These are phyloP conservation scores for Ophiostoma angusticollis DNA, from an alignment of 2,329 filamentous ascomycete genomes.

Conservation along the genomic window DNA sequence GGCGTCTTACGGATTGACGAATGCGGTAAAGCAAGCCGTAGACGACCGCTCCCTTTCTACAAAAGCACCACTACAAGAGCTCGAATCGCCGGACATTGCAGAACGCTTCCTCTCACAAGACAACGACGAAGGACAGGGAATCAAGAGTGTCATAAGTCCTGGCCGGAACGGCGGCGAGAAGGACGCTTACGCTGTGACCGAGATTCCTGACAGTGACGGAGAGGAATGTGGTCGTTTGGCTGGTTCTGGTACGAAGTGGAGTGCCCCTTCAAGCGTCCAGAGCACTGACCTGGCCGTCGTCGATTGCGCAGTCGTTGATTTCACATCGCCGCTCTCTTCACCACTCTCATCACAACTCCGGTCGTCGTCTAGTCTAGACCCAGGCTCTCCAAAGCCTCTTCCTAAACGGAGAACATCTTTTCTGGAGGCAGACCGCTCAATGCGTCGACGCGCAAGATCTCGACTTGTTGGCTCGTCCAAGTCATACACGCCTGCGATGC, in stretches of 20 bases:
- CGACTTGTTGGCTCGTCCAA: too few relatives aligned
- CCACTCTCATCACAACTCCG: neutral
- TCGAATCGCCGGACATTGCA: neutral
- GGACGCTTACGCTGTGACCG: too few relatives aligned
- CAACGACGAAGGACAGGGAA: neutral
- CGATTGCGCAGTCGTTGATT: constrained; percentile 17
- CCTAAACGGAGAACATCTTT: neutral
- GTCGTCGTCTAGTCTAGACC: constrained; percentile 15
- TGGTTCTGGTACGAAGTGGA: neutral
- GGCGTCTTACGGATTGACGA: neutral
- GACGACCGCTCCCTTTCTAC: neutral
- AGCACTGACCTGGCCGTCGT: constrained; percentile 16
- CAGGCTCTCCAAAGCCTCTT: constrained; percentile 16
- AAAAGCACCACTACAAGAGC: neutral
- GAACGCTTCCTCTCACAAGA: neutral
- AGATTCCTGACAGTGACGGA: constrained; percentile 39
- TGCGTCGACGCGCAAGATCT: too few relatives aligned
- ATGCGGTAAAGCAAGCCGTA: neutral
- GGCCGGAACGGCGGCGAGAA: too few relatives aligned
- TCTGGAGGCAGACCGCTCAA: too few relatives aligned
- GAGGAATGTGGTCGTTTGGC: constrained; percentile 18
- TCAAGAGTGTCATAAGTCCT: too few relatives aligned
- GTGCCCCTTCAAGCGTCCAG: too few relatives aligned
- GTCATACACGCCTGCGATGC: too few relatives aligned
- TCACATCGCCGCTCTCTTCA: neutral